Percentiles rank a stretch among this genome's conserved stretches.
Conservation (phyloP, 2,329 filamentous ascomycete genomes). For the Diaporthe sp. region DNA sequence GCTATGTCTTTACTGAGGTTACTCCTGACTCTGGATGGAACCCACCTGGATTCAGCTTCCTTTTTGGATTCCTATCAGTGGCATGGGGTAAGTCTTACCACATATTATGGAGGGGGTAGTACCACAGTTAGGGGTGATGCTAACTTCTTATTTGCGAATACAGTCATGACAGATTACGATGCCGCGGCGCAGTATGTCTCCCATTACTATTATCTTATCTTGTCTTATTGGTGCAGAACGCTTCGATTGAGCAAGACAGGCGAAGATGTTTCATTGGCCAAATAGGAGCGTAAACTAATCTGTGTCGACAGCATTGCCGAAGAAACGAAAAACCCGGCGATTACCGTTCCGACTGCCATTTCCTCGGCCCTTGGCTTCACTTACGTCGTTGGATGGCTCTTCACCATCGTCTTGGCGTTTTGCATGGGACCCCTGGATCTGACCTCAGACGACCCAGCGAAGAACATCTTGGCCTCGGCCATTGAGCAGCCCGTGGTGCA, state of each 20-base stretch:
- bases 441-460: constrained; percentile 50
- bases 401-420: constrained; percentile 70
- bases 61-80: constrained; percentile 68
- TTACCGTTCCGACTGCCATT: constrained; percentile 64
- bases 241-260: background rate
- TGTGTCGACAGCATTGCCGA: constrained; percentile 56
- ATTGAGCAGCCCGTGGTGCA: constrained; percentile 67
- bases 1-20: constrained; percentile 66
- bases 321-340: constrained; percentile 53
- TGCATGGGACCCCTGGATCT: constrained; percentile 58
- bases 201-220: accelerated
- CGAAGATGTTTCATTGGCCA: too few relatives aligned
- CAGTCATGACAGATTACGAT: constrained; percentile 40
- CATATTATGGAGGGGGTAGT: accelerated
- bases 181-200: constrained; percentile 36
- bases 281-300: background rate
- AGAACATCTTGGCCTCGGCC: constrained; percentile 56
- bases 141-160: background rate
- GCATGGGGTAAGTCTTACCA: constrained; percentile 59
- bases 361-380: constrained; percentile 67
- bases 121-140: too few relatives aligned
- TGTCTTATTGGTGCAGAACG: background rate
- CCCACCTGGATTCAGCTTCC: constrained; percentile 64
- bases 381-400: constrained; percentile 66
- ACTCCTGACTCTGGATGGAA: constrained; percentile 63